Evolutionary conservation across 192 early-diverging fungal genomes (phyloP), one percentile per base, ranked within the genome.

Genomic region (Coemansia sp.): DNA sequence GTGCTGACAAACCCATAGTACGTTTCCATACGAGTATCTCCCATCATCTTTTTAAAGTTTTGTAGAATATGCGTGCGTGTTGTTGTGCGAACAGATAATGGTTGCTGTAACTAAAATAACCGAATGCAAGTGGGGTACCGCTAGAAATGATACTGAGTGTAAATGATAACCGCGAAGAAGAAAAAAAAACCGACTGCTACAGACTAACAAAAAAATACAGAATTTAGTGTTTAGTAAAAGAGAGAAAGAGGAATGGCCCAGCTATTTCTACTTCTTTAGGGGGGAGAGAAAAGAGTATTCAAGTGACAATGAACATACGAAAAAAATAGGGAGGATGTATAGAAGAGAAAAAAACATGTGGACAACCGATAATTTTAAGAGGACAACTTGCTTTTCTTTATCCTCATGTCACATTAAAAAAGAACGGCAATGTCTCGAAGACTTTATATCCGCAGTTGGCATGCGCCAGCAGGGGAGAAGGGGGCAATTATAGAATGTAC

Each of bases 1-100:
- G 91, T 84, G 73, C 90, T 88, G 51, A 94, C 85, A 50, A 86
- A 87, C 48, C 91, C 93, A 77, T 83, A 85, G 63, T 87, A 93
- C 23, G 89, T 87, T 69, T 90, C 89, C 86, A 91, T 86, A 36
- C 76, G 81, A 33, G 68, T 77, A 52, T 71, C 65, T 38, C 61
- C 68, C 75, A 78, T 78, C 45, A 31, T 46, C 20, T 12, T 7
- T 39, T 16, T 51, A 18, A 21, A 40, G 7, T 26, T 3, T 23
- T 28, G n/a, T 21, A 51, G 33, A 37, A 21, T 53, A 39, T 50
- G 55, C 28, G 31, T 52, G 18, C n/a, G 35, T n/a, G 53, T 13
- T 26, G 23, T 26, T 26, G 23, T 26, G 23, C 40, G 13, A 0
- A 15, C 6, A 6, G 1, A 21, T 10, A 53, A 41, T 21, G 26